A percentile compares a stretch with the other conserved stretches of the same genome.
Evolutionary conservation across 2,329 filamentous ascomycete genomes (phyloP).

Genomic region (Calonectria pauciramosa): DNA sequence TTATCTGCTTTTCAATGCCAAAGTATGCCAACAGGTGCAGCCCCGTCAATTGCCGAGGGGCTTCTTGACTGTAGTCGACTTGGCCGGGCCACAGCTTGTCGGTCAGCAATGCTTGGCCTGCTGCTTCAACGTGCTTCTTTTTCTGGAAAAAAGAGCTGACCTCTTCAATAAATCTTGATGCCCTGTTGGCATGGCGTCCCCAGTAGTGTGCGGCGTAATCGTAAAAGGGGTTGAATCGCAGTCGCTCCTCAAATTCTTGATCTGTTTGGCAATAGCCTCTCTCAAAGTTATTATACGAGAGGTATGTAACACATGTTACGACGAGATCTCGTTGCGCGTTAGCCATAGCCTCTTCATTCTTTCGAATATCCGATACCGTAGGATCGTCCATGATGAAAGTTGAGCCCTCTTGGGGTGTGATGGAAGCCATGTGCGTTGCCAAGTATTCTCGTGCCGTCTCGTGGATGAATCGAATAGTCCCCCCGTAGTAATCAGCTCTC

Average conservation of each 20-base stretch:
- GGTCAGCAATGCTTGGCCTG: not conserved
- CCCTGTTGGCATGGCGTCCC: not conserved
- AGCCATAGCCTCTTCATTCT: not conserved
- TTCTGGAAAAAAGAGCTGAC: not conserved
- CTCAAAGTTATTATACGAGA: not conserved
- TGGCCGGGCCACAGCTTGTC: not conserved
- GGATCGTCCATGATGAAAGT: not conserved
- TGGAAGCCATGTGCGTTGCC: not conserved
- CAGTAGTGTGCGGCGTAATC: not conserved
- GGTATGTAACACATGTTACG: not conserved
- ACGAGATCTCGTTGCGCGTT: not conserved
- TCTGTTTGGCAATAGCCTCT: conserved; percentile 1
- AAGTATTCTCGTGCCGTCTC: not conserved
- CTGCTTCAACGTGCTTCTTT: not conserved
- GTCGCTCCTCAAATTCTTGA: not conserved
- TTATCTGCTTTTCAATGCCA: not conserved
- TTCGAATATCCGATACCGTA: not conserved
- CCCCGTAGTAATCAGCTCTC: not conserved
- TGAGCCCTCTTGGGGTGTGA: not conserved
- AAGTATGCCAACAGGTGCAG: not conserved
- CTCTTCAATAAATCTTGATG: not conserved
- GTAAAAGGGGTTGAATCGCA: not conserved
- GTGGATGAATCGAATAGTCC: not conserved
- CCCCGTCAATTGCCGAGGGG: not conserved
- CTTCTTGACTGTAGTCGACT: not conserved